Conservation (phyloP, 108 stramenopile species). For the Hondaea fermentalgiana region DNA sequence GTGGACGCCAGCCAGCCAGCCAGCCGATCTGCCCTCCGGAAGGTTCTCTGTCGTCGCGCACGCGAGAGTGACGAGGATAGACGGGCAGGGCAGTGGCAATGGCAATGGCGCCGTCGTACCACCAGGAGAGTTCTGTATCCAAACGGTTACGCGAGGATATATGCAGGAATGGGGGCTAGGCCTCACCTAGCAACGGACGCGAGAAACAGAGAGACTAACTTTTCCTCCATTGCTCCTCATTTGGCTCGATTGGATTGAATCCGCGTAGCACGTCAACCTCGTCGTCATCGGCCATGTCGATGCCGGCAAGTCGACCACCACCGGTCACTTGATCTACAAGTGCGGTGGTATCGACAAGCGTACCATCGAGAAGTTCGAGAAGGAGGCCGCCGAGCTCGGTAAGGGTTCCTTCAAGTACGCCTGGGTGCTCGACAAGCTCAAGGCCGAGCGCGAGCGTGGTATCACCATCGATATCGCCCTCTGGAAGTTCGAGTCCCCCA, state of each 20-base stretch:
- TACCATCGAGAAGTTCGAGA: constrained; percentile 89
- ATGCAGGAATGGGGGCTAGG: too few relatives aligned
- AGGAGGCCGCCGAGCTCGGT: constrained; percentile 82
- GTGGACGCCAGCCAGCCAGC: too few relatives aligned
- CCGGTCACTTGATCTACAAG: constrained; percentile 84
- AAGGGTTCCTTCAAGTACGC: constrained; percentile 87
- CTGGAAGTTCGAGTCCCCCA: constrained; percentile 82
- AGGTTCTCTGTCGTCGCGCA: too few relatives aligned
- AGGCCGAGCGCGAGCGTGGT: constrained; percentile 87
- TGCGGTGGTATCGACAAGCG: constrained; percentile 79
- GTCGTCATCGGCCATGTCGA: constrained; percentile 72
- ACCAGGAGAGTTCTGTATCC: too few relatives aligned
- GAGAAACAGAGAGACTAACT: not conserved
- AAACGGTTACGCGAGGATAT: too few relatives aligned
- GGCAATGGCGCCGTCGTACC: too few relatives aligned
- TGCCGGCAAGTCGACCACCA: constrained; percentile 90
- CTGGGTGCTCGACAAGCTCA: constrained; percentile 90
- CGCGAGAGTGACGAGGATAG: too few relatives aligned
- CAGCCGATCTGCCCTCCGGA: too few relatives aligned
- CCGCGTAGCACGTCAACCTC: constrained; percentile 19
- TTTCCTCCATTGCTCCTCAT: too few relatives aligned
- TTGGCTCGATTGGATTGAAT: too few relatives aligned
- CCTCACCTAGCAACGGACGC: not conserved
- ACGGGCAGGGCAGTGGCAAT: too few relatives aligned
- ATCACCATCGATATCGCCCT: constrained; percentile 89